Base-by-base conservation (phyloP, 2,329 filamentous ascomycete genomes). In the Aspergillus sp. region DNA sequence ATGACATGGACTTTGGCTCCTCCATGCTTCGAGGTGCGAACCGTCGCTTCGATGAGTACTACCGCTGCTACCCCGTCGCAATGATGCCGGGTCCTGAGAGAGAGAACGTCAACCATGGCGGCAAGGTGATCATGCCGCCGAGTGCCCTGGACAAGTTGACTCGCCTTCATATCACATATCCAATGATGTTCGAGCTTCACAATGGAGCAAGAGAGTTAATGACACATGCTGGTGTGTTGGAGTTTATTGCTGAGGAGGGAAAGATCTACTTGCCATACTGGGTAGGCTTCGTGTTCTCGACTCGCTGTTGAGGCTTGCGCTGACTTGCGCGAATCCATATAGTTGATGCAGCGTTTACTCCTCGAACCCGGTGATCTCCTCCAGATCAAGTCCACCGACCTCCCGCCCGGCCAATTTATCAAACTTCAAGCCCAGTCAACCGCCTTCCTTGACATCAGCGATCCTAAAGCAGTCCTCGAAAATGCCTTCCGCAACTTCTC, bases 181-280 rank as follows among this genome's bases (percentile, higher is more conserved):
- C 93, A 6, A 88, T 98, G 76, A 81, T 97, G 56, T 95, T 98
- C 74, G 91, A 98, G 79, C 78, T 98, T 56, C 86, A 88, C 60
- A 98, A 97, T 65, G 90, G 90, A 20, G 82, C 85, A 53, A 85
- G 84, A 64, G 82, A 82, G 23, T 85, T 79, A 66, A 85, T 86
- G 65, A 93, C 91, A 22, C 93, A 98, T 70, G 90, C 88, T 4
- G 93, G 93, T 74, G 93, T 98, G 17, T 72, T 98, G 54, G 93
- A 98, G 70, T 98, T 98, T 64, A 93, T 95, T 48, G 93, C 93
- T 3, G 93, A 98, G 65, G 93, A 98, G 69, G 93, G 93, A 44
- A 87, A 93, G 66, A 90, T 94, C 46, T 98, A 98, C 71, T 78
- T 98, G 52, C 93, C 93, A 27, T 89, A 90, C 69, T 98, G 93